Evolutionary conservation across 257 asterid genomes (phyloP).

Genomic region (Penstemon eatonii): DNA sequence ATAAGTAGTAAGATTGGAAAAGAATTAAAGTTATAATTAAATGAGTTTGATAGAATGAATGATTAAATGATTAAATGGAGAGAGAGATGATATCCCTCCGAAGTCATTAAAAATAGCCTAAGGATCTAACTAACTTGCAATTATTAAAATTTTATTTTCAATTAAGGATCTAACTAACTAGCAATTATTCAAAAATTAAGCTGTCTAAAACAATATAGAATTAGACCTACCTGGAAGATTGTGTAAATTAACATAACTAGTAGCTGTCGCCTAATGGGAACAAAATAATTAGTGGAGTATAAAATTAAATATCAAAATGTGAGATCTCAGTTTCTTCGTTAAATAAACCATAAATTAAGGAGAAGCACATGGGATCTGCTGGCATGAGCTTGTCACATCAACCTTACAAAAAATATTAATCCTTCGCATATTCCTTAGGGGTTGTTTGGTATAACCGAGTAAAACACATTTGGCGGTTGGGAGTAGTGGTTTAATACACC

Average conservation of each 20-base stretch:
- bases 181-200: background rate
- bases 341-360: slow-evolving; percentile 12
- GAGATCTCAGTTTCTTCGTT: slow-evolving; percentile 9
- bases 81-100: no score
- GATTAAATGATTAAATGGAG: no score
- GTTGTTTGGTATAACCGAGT: slow-evolving; percentile 32
- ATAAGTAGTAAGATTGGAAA: no score
- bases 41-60: no score
- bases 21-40: no score
- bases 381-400: slow-evolving; percentile 22
- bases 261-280: slow-evolving; percentile 35
- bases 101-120: no score
- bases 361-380: slow-evolving; percentile 41
- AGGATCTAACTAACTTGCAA: background rate
- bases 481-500: background rate
- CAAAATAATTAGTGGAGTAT: background rate
- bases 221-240: slow-evolving; percentile 4
- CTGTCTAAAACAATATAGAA: slow-evolving; percentile 18
- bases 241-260: slow-evolving; percentile 29
- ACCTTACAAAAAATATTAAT: background rate
- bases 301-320: background rate
- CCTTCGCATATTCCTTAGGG: slow-evolving; percentile 36
- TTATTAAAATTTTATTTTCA: background rate
- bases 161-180: background rate
- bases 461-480: slow-evolving; percentile 31